Percentiles rank a stretch among this genome's conserved stretches.
Conservation (phyloP, 169 alveolate species). For the Plasmodium falciparum region DNA sequence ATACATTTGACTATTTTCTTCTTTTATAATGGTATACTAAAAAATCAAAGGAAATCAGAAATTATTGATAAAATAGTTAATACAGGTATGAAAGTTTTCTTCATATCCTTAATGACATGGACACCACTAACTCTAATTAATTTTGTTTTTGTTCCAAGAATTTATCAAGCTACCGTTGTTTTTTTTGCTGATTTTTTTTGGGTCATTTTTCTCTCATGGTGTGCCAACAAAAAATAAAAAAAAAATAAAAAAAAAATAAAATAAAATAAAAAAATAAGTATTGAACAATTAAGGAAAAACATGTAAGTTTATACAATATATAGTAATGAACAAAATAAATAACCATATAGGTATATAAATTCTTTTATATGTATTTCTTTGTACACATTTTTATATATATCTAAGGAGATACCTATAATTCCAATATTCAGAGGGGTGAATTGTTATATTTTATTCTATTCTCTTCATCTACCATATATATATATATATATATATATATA, state of each 20-base stretch:
- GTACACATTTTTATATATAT: too few relatives aligned
- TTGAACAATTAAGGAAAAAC: not conserved
- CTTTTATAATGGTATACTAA: slow-evolving; percentile 71
- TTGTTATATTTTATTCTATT: too few relatives aligned
- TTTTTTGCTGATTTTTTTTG: slow-evolving; percentile 76
- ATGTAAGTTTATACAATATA: too few relatives aligned
- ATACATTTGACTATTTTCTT: slow-evolving; percentile 65
- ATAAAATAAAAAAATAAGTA: not conserved
- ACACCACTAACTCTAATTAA: slow-evolving; percentile 75
- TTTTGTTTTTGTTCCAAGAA: slow-evolving; percentile 73
- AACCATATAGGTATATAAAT: not conserved
- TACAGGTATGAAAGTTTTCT: slow-evolving; percentile 72
- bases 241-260: not conserved
- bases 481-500: too few relatives aligned
- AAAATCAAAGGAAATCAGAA: slow-evolving; percentile 59
- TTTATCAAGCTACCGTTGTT: slow-evolving; percentile 72
- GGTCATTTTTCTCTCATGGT: slow-evolving; percentile 75
- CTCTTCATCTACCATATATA: too few relatives aligned
- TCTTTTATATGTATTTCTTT: too few relatives aligned
- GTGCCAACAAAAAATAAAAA: slow-evolving; percentile 50
- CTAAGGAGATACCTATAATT: too few relatives aligned
- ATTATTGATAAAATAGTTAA: slow-evolving; percentile 69
- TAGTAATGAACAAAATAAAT: not conserved
- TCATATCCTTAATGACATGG: slow-evolving; percentile 73
- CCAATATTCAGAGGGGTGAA: too few relatives aligned